Conservation (phyloP, 768 basidiomycete species). For the Clathrus columnatus region DNA sequence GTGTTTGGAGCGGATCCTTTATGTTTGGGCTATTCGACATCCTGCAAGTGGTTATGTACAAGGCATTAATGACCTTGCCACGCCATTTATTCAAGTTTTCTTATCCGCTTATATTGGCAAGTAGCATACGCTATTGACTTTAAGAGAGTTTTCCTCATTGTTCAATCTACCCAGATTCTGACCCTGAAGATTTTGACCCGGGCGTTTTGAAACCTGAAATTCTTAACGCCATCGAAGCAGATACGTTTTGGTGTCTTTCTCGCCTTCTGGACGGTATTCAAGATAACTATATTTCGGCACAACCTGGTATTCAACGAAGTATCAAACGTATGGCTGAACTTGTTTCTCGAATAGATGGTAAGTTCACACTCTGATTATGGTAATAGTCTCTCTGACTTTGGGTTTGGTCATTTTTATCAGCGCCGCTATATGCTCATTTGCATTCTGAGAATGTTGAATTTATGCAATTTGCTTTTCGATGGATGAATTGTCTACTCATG, state of each 20-base stretch:
- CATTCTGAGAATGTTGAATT: constrained; percentile 92
- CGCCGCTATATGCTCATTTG: constrained; percentile 80
- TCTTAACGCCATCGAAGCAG: constrained; percentile 86
- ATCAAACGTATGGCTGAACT: constrained; percentile 92
- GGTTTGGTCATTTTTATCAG: no score
- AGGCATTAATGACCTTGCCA: constrained; percentile 97
- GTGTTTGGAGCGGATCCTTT: constrained; percentile 91
- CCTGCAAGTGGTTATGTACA: constrained; percentile 98
- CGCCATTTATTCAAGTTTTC: constrained; percentile 97
- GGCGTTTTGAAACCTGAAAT: constrained; percentile 57
- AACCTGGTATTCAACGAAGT: constrained; percentile 92
- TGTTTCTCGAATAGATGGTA: constrained; percentile 82
- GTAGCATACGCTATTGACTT: constrained; percentile 15
- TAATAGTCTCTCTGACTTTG: not conserved
- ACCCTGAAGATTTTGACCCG: constrained; percentile 86
- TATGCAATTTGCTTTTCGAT: constrained; percentile 99
- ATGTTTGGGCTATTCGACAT: constrained; percentile 98
- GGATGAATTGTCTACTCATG: constrained; percentile 99
- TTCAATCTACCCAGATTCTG: constrained; percentile 50
- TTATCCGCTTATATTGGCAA: constrained; percentile 88
- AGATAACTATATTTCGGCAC: constrained; percentile 94
- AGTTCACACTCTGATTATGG: constrained; percentile 17
- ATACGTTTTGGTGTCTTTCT: constrained; percentile 97
- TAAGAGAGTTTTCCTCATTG: not conserved
- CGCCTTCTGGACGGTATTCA: constrained; percentile 95